Evolutionary conservation across 345 rosid genomes (phyloP).

Genomic region (Acer yangbiense): DNA sequence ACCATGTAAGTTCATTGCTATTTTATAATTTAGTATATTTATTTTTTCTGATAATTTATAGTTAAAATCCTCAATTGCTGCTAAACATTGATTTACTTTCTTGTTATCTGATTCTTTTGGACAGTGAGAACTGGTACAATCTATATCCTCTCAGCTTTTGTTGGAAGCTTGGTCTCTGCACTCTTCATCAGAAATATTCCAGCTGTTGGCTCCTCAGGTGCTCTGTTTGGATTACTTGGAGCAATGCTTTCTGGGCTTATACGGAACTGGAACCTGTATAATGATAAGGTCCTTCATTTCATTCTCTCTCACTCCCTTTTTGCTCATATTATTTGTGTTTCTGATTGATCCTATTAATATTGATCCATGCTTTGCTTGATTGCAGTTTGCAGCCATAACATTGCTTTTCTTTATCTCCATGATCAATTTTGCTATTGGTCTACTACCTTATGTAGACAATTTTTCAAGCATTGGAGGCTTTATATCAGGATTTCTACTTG

Average conservation of each 20-base stretch:
- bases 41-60: background rate
- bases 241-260: conserved; percentile 69
- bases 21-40: background rate
- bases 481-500: conserved; percentile 74
- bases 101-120: conserved; percentile 21
- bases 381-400: conserved; percentile 66
- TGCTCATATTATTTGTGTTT: background rate
- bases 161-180: conserved; percentile 65
- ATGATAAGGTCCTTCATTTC: conserved; percentile 53
- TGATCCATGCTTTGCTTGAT: conserved; percentile 27
- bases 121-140: conserved; percentile 74
- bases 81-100: conserved; percentile 2
- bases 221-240: conserved; percentile 79
- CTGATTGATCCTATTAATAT: conserved; percentile 13
- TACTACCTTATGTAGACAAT: conserved; percentile 73
- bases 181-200: conserved; percentile 71
- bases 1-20: conserved; percentile 45
- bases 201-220: conserved; percentile 60
- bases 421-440: conserved; percentile 63
- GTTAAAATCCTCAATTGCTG: background rate
- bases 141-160: conserved; percentile 61
- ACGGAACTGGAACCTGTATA: conserved; percentile 68
- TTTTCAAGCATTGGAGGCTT: conserved; percentile 80
- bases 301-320: background rate
- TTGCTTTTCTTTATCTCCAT: conserved; percentile 44